phyloP scores from a whole-genome alignment of 495 filamentous ascomycete species.

The Amorphotheca resinae region DNA sequence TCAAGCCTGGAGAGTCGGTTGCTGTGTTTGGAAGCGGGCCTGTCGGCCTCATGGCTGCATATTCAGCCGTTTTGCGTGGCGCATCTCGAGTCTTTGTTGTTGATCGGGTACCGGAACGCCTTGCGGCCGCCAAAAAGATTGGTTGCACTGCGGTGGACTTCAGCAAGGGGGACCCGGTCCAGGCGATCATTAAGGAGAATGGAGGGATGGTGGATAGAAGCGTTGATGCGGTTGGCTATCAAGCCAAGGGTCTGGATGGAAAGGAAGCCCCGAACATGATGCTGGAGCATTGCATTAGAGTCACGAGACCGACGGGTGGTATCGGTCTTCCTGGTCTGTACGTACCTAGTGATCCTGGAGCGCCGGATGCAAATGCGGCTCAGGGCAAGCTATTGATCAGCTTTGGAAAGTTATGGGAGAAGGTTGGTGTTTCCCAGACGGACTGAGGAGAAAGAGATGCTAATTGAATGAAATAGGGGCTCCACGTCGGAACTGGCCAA shows the following conservation, averaged over 20 bases:
- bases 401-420: slow-evolving; percentile 51
- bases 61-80: slow-evolving; percentile 39
- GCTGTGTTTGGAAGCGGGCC: slow-evolving; percentile 39
- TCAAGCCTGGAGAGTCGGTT: slow-evolving; percentile 40
- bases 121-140: slow-evolving; percentile 39
- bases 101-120: slow-evolving; percentile 39
- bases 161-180: slow-evolving; percentile 20
- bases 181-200: slow-evolving; percentile 27
- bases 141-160: slow-evolving; percentile 21
- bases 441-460: background rate
- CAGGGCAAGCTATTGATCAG: slow-evolving; percentile 43
- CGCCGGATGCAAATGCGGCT: slow-evolving; percentile 30
- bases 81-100: slow-evolving; percentile 42
- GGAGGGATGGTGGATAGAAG: slow-evolving; percentile 39
- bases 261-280: slow-evolving; percentile 32
- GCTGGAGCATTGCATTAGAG: slow-evolving; percentile 34
- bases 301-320: slow-evolving; percentile 34
- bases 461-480: slow-evolving; percentile 11
- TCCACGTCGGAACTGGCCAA: slow-evolving; percentile 39
- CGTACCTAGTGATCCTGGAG: slow-evolving; percentile 24
- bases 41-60: slow-evolving; percentile 46
- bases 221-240: slow-evolving; percentile 43
- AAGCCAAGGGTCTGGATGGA: slow-evolving; percentile 33
- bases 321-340: slow-evolving; percentile 29
- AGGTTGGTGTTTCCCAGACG: slow-evolving; percentile 24